A percentile compares a stretch with the other conserved stretches of the same genome.
phyloP scores from a whole-genome alignment of 192 early-diverging fungal species.

The Ambispora gerdemannii region DNA sequence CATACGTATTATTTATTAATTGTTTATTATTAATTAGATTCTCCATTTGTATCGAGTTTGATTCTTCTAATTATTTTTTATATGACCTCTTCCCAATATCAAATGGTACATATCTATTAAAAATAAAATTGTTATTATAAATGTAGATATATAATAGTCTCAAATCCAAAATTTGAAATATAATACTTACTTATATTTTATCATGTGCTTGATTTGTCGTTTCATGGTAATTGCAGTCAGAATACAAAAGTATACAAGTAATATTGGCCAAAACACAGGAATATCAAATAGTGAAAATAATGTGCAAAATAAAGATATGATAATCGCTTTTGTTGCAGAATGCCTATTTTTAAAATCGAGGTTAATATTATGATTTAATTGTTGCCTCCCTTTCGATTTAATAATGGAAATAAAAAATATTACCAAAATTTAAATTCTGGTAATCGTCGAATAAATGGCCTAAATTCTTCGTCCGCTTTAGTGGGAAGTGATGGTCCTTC shows the following conservation, averaged over 20 bases:
- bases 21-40: too few species aligned
- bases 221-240: constrained; percentile 95
- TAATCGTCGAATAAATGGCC: constrained; percentile 92
- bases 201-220: constrained; percentile 96
- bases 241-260: constrained; percentile 93
- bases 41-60: too few species aligned
- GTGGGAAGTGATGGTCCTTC: constrained; percentile 73
- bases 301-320: constrained; percentile 83
- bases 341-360: constrained; percentile 51
- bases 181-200: constrained; percentile 65
- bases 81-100: constrained; percentile 78
- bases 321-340: constrained; percentile 74
- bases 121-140: background rate
- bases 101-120: constrained; percentile 71
- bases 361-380: background rate
- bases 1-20: too few species aligned
- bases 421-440: constrained; percentile 99
- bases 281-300: constrained; percentile 88
- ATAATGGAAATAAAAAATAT: constrained; percentile 3
- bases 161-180: background rate
- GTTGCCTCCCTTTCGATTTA: background rate
- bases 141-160: background rate
- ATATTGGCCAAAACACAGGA: constrained; percentile 99
- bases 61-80: constrained; percentile 25
- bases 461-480: constrained; percentile 90